phyloP scores from a whole-genome alignment of 2,329 filamentous ascomycete species.

The Trichophyton schoenleinii region DNA sequence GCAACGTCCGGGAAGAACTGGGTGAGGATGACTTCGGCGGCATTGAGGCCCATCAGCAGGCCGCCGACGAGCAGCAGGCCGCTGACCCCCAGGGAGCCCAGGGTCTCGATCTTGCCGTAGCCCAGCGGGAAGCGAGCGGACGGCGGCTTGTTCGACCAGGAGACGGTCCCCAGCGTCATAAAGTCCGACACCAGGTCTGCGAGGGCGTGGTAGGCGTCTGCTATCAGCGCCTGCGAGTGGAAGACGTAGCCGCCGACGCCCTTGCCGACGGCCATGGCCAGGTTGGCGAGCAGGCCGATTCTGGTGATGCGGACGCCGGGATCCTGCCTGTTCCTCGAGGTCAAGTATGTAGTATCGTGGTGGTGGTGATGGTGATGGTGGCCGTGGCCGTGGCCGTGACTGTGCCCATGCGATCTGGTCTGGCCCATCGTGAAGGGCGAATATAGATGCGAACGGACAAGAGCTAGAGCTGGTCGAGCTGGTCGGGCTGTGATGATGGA shows the following conservation, averaged over 20 bases:
- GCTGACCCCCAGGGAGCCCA: conserved; percentile 87
- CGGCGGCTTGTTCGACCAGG: conserved; percentile 78
- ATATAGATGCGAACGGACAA: not conserved
- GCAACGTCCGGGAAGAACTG: conserved; percentile 60
- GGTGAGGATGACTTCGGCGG: conserved; percentile 54
- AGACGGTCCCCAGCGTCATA: conserved; percentile 85
- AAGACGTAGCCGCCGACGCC: conserved; percentile 86
- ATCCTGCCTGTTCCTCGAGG: conserved; percentile 73
- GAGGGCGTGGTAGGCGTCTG: conserved; percentile 89
- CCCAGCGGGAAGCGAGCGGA: conserved; percentile 74
- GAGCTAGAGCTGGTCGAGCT: not conserved
- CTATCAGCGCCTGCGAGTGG: conserved; percentile 84
- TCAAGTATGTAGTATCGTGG: conserved; percentile 74
- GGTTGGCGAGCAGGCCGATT: conserved; percentile 76
- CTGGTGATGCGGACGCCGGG: conserved; percentile 88
- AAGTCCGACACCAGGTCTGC: conserved; percentile 93
- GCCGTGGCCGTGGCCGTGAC: conserved; percentile 44
- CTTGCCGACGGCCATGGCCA: conserved; percentile 89
- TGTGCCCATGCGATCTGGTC: conserved; percentile 29
- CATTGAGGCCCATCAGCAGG: conserved; percentile 79
- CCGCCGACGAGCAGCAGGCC: conserved; percentile 81
- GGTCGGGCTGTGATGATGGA: not conserved
- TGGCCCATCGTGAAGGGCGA: conserved; percentile 29
- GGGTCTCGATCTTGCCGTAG: conserved; percentile 94
- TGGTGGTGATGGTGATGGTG: conserved; percentile 62